phyloP scores from a whole-genome alignment of 306 rosid genomes.

The Vigna reflexopilosa region DNA sequence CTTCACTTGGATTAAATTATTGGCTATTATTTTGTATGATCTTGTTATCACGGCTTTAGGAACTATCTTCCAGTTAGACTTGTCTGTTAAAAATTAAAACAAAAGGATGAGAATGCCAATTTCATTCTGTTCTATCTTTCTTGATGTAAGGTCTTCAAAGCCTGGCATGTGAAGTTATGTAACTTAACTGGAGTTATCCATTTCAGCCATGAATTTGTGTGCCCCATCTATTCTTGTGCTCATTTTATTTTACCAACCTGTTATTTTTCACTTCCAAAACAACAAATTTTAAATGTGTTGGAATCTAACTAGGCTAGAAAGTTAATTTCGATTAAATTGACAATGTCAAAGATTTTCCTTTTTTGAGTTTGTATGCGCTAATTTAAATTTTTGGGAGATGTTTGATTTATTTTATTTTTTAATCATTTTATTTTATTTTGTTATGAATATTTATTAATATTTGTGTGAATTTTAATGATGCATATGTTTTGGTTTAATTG shows the following conservation, averaged over 20 bases:
- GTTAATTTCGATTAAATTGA: not conserved
- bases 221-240: not conserved
- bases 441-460: too few relatives aligned
- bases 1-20: conserved; percentile 35
- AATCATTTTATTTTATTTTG: too few relatives aligned
- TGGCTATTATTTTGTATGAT: conserved; percentile 35
- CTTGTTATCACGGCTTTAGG: conserved; percentile 37
- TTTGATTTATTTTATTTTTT: too few relatives aligned
- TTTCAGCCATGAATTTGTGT: not conserved
- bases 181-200: conserved; percentile 9
- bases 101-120: conserved; percentile 24
- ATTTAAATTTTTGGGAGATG: too few relatives aligned
- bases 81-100: not conserved
- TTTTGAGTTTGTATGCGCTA: not conserved
- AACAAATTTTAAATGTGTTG: not conserved
- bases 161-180: conserved; percentile 17
- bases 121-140: conserved; percentile 30
- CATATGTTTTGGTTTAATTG: too few relatives aligned
- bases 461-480: too few relatives aligned
- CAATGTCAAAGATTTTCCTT: too few relatives aligned
- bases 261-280: not conserved
- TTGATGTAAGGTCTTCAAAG: conserved; percentile 27
- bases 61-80: conserved; percentile 40
- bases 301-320: not conserved
- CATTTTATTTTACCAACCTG: not conserved